These are phyloP conservation scores for Coemansia sp. DNA, from an alignment of 371 early-diverging fungal species.

Conservation along the genomic window DNA sequence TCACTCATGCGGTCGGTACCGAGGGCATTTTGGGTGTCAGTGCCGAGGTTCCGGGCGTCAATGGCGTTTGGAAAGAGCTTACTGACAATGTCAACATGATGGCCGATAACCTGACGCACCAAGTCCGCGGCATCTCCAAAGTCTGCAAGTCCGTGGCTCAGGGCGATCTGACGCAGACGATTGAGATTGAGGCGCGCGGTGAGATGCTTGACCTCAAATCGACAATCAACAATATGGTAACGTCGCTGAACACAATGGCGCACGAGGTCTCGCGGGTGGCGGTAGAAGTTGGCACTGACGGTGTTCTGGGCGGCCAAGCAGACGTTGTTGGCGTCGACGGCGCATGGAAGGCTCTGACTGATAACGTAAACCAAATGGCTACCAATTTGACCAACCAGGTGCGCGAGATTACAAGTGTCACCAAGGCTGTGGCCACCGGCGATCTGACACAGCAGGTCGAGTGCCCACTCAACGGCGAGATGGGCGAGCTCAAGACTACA, in stretches of 20 bases:
- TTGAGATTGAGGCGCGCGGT: slow-evolving; percentile 60
- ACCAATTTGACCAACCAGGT: slow-evolving; percentile 51
- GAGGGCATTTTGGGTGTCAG: slow-evolving; percentile 56
- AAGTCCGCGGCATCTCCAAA: slow-evolving; percentile 73
- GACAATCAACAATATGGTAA: slow-evolving; percentile 68
- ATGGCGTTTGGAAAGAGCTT: slow-evolving; percentile 67
- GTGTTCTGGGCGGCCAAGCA: slow-evolving; percentile 63
- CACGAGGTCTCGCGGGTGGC: slow-evolving; percentile 59
- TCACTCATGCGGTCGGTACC: slow-evolving; percentile 60
- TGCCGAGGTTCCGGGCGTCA: slow-evolving; percentile 57
- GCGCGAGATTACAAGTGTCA: slow-evolving; percentile 36
- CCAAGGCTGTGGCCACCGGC: slow-evolving; percentile 60
- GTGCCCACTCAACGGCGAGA: slow-evolving; percentile 66
- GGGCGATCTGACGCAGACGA: slow-evolving; percentile 70
- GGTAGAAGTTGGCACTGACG: slow-evolving; percentile 63
- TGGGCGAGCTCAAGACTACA: slow-evolving; percentile 66
- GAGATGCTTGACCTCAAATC: slow-evolving; percentile 67
- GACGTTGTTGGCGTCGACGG: slow-evolving; percentile 41
- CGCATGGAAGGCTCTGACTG: slow-evolving; percentile 60
- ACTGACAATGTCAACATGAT: slow-evolving; percentile 68
- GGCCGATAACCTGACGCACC: slow-evolving; percentile 66
- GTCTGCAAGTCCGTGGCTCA: slow-evolving; percentile 72
- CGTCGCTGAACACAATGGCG: slow-evolving; percentile 56
- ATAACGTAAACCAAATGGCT: slow-evolving; percentile 53
- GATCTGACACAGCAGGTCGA: slow-evolving; percentile 54